These are phyloP conservation scores for Hawksworthiomyces lignivorus DNA, from an alignment of 2,329 filamentous ascomycete genomes.

Conservation along the genomic window DNA sequence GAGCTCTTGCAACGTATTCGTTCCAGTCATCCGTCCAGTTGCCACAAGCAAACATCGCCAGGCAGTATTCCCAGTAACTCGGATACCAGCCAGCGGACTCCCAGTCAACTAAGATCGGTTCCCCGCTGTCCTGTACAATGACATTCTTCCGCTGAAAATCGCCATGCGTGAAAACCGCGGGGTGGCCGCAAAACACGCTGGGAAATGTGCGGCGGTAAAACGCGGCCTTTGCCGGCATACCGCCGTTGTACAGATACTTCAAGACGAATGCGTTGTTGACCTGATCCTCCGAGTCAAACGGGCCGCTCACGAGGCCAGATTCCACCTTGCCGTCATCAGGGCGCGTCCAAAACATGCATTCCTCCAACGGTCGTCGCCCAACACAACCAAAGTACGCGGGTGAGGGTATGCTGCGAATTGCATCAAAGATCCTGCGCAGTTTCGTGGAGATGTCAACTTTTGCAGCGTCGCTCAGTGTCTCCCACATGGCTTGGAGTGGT, in stretches of 20 bases:
- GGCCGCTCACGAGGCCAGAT: neutral
- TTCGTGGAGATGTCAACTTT: neutral
- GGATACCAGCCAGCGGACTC: neutral
- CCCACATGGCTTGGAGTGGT: neutral
- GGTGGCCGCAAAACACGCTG: neutral
- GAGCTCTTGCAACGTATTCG: neutral
- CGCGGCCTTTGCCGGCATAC: neutral
- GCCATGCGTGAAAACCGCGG: neutral
- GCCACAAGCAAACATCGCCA: neutral
- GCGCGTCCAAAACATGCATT: conserved; percentile 1
- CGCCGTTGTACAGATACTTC: neutral
- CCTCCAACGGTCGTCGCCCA: neutral
- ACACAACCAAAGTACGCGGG: neutral
- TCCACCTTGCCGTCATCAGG: neutral
- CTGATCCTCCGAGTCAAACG: neutral
- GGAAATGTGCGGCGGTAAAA: neutral
- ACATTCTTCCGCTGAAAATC: conserved; percentile 1
- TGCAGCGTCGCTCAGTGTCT: neutral
- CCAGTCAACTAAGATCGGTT: neutral
- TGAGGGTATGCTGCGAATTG: neutral
- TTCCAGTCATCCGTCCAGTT: neutral
- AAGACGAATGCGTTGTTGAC: conserved; percentile 1
- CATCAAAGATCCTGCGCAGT: neutral
- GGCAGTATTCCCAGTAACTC: neutral
- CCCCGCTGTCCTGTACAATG: neutral